A percentile compares a stretch with the other conserved stretches of the same genome.
phyloP scores from a whole-genome alignment of 768 basidiomycete genomes.

The Tubosaeta sp. region DNA sequence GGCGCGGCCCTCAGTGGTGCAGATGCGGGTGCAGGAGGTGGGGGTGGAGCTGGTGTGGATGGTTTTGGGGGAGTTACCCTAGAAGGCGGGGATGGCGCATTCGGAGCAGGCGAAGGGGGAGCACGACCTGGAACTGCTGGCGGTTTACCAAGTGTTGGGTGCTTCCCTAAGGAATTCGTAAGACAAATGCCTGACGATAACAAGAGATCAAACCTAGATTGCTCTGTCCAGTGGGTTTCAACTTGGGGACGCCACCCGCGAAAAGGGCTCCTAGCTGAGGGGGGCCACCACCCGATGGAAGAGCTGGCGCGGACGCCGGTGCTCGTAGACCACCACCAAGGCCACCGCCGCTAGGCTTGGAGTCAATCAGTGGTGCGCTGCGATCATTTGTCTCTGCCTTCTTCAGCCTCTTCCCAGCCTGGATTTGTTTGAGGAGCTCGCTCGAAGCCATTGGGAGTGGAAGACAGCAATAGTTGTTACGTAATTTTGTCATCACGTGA shows the following conservation, averaged over 20 bases:
- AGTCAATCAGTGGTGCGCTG: constrained; percentile 61
- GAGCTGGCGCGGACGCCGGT: constrained; percentile 14
- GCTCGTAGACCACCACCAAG: constrained; percentile 34
- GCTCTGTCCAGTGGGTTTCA: constrained; percentile 73
- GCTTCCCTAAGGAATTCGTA: constrained; percentile 45
- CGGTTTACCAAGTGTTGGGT: constrained; percentile 60
- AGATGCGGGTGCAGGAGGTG: constrained; percentile 28
- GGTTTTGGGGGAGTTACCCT: constrained; percentile 29
- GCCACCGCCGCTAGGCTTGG: constrained; percentile 39
- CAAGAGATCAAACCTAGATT: constrained; percentile 44
- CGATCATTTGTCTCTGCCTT: constrained; percentile 82
- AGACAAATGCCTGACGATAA: constrained; percentile 4
- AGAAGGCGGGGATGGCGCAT: constrained; percentile 27
- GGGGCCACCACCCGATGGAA: constrained; percentile 43
- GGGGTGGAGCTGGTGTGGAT: constrained; percentile 32
- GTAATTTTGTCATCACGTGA: constrained; percentile 33
- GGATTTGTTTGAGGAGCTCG: constrained; percentile 77
- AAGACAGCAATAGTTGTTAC: too few relatives aligned
- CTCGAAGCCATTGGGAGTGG: constrained; percentile 56
- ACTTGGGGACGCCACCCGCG: constrained; percentile 87
- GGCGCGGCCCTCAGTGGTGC: constrained; percentile 34
- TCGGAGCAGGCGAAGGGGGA: constrained; percentile 26
- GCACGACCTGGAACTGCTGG: constrained; percentile 58
- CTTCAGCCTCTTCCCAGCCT: constrained; percentile 76
- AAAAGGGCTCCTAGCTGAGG: constrained; percentile 84